A percentile compares a stretch with the other conserved stretches of the same genome.
Conservation (phyloP, 306 rosid genomes). For the Rosa persica region DNA sequence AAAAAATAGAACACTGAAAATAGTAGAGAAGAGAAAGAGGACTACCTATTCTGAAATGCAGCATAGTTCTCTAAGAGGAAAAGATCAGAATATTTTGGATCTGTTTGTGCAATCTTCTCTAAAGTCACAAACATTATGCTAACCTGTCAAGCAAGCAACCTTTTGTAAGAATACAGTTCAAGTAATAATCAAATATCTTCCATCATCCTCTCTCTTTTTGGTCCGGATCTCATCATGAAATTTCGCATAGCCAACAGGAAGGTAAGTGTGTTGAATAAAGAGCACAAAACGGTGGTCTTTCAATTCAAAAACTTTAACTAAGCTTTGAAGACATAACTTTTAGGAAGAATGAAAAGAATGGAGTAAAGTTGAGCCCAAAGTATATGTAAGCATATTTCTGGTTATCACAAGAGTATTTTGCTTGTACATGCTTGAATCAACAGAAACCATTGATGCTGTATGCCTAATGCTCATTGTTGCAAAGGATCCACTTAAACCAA, state of each 20-base stretch:
- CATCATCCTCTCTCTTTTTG: neutral
- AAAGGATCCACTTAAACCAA: neutral
- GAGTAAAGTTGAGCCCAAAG: neutral
- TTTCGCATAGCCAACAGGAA: neutral
- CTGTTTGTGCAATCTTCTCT: conserved; percentile 83
- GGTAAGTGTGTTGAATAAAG: neutral
- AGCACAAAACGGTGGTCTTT: neutral
- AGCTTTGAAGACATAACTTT: neutral
- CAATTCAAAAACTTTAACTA: neutral
- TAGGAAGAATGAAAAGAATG: neutral
- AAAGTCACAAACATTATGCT: conserved; percentile 95
- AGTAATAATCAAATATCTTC: neutral
- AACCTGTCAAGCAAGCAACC: conserved; percentile 58
- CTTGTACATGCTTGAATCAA: neutral
- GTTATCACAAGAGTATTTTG: neutral
- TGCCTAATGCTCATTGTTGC: neutral
- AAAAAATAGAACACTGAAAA: neutral
- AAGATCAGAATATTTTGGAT: conserved; percentile 84
- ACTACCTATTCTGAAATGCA: conserved; percentile 93
- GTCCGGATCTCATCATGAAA: conserved; percentile 7
- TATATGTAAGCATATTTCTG: neutral
- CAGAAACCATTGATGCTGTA: neutral
- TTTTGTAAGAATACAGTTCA: neutral
- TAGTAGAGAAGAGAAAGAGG: conserved; percentile 16
- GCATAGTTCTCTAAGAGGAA: conserved; percentile 96